These are phyloP conservation scores for Dryadomyces sulphureus DNA, from an alignment of 2,329 filamentous ascomycete species.

Conservation along the genomic window DNA sequence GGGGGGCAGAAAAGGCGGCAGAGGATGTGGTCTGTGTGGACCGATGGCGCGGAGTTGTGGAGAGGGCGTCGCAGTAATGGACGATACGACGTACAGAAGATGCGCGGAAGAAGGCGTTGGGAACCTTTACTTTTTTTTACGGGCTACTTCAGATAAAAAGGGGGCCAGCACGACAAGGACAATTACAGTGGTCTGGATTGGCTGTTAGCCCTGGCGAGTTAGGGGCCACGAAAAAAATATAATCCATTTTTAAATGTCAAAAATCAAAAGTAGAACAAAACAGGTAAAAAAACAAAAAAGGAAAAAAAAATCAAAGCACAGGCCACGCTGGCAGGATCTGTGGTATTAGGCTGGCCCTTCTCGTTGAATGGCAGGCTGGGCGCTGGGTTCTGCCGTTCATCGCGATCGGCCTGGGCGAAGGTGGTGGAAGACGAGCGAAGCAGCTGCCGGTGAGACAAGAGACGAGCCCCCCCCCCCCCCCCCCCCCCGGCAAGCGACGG, in stretches of 20 bases:
- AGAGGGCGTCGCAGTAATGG: not conserved
- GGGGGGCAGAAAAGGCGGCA: not conserved
- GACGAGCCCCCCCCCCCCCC: too few species aligned
- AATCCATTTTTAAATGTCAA: not conserved
- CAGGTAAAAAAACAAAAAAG: not conserved
- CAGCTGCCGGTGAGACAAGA: too few species aligned
- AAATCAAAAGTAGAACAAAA: not conserved
- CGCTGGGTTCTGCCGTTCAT: too few species aligned
- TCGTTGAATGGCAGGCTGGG: too few species aligned
- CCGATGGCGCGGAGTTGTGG: not conserved
- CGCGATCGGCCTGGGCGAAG: too few species aligned
- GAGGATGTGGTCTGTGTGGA: not conserved
- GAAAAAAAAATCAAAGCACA: not conserved
- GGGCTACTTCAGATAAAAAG: not conserved
- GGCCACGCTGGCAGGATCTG: not conserved
- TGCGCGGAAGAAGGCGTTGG: not conserved
- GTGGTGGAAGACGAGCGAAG: too few species aligned
- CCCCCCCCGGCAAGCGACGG: too few species aligned
- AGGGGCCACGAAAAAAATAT: not conserved
- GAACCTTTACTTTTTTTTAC: not conserved
- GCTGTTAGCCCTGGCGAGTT: not conserved
- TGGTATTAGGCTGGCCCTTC: too few species aligned
- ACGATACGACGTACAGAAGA: not conserved
- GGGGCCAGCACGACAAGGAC: not conserved
- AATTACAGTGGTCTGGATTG: conserved; percentile 9